These are phyloP conservation scores for Emydomyces testavorans DNA, from an alignment of 2,329 filamentous ascomycete species.

Conservation along the genomic window DNA sequence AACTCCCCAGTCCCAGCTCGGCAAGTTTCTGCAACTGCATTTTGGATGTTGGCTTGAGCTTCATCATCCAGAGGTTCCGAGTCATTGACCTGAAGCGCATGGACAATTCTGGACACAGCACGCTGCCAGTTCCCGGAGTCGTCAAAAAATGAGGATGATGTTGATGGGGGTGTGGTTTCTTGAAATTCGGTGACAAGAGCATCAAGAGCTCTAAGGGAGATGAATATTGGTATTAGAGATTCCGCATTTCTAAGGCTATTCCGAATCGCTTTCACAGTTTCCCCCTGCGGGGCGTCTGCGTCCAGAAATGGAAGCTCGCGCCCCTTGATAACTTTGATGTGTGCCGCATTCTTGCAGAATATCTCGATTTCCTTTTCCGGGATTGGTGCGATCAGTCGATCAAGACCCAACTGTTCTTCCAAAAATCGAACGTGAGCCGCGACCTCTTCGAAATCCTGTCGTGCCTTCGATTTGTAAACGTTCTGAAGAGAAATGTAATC, in stretches of 20 bases:
- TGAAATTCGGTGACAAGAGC: constrained; percentile 46
- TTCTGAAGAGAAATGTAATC: constrained; percentile 86
- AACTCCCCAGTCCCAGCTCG: constrained; percentile 74
- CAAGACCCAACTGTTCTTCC: constrained; percentile 36
- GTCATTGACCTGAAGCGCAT: constrained; percentile 25
- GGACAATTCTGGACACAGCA: constrained; percentile 9
- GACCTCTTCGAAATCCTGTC: constrained; percentile 65
- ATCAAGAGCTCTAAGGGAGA: constrained; percentile 46
- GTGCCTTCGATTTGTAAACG: constrained; percentile 82
- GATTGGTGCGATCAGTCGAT: constrained; percentile 33
- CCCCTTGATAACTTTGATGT: constrained; percentile 75
- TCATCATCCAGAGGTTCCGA: constrained; percentile 39
- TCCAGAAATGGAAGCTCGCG: constrained; percentile 41
- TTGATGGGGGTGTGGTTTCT: constrained; percentile 12
- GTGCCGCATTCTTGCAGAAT: constrained; percentile 91
- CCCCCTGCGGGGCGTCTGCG: constrained; percentile 29
- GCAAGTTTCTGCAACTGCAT: constrained; percentile 55
- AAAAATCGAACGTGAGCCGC: constrained; percentile 49
- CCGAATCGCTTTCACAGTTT: constrained; percentile 35
- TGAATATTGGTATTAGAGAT: constrained; percentile 55
- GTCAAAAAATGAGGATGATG: constrained; percentile 23
- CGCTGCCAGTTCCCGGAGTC: constrained; percentile 25
- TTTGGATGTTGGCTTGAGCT: constrained; percentile 40
- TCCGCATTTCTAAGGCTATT: constrained; percentile 38
- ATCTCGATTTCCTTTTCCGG: constrained; percentile 66